Base-by-base conservation (phyloP, 2,329 filamentous ascomycete species). In the Fusarium begoniae region DNA sequence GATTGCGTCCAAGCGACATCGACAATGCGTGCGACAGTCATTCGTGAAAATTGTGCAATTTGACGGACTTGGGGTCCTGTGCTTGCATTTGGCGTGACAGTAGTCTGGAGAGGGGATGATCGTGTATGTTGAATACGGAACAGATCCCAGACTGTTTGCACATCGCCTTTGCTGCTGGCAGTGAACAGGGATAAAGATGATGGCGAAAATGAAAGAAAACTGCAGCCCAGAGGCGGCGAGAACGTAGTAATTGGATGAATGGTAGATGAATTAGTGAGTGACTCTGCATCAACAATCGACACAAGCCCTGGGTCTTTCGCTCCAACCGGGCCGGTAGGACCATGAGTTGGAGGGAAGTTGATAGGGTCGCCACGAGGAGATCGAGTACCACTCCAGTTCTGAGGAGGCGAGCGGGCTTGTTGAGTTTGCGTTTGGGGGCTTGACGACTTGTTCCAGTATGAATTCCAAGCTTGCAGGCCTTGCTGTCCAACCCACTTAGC, bases 21-120 rank as follows among this genome's bases (percentile, higher is more conserved):
- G 28, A 98, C 90, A 63, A 98, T 94, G 61, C 94, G 93, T 7
- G 96, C 94, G 55, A 96, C 93, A 5, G 96, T 98, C 89, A 98
- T 93, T 45, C 96, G 91, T 26, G 94, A 94, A 79, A 97, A 98
- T 69, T 95, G 91, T 13, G 95, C 94, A 69, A 98, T 88, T 80
- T 98, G 94, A 54, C 95, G 92, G 38, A 98, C 93, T 64, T 89
- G 86, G 11, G 89, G 88, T 1, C 89, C 87, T 22, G 82, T 81
- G 38, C 81, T 83, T 22, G 80, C 83, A 63, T 84, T 87, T 45
- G 87, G 86, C 13, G 78, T 59, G n/a, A 82, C 74, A 1, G 83
- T 82, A 47, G 85, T 83, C 77, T 91, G 90, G 24, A 91, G 81
- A 26, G 88, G 86, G 6, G 90, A 92, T 13, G 88, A 88, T 75